Base-by-base conservation (phyloP, 371 early-diverging fungal species). In the Mortierella sp. region DNA sequence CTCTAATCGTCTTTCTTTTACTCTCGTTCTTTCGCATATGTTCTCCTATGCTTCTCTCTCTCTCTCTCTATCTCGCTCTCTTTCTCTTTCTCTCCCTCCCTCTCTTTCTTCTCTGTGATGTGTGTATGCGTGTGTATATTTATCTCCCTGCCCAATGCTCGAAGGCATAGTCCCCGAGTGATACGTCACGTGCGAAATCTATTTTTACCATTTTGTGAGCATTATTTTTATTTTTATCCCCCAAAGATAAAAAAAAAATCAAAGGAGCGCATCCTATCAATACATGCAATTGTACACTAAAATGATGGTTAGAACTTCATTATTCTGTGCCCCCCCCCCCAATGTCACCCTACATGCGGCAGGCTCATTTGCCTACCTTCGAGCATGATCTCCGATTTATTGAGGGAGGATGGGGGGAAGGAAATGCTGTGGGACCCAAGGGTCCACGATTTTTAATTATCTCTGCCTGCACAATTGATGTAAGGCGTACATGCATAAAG, bases 171-270 rank as follows among this genome's bases (percentile, higher is more conserved):
- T 47, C 20, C 47, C 18, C 28, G 26, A 18, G 10, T 26, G 28
- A 55, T 28, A n/a, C 20, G 18, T 0, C 55, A 55, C 55, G 28
- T 55, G 55, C 28, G 28, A 0, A 1, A 55, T 55, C 55, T 55
- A 55, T 55, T 55, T 55, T 55, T 55, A 55, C 18, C 5, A 26
- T 11, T 30, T 28, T 26, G 55, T 55, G 55, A 55, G 55, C 55
- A 28, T 55, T 55, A n/a, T 55, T 26, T 55, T 55, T 55, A 55
- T 55, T 55, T 55, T 28, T 55, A 26, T 55, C 28, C 11, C 11
- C 28, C 24, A 55, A 24, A 12, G 30, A 55, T 26, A 55, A 26
- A 28, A 54, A 54, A 24, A 55, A 28, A 12, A 18, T 28, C 12
- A 28, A 55, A n/a, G 52, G 52, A 52, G 52, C 52, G 22, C 52